Conservation (phyloP, 1,139 yeast species). For the Candida sp. region DNA sequence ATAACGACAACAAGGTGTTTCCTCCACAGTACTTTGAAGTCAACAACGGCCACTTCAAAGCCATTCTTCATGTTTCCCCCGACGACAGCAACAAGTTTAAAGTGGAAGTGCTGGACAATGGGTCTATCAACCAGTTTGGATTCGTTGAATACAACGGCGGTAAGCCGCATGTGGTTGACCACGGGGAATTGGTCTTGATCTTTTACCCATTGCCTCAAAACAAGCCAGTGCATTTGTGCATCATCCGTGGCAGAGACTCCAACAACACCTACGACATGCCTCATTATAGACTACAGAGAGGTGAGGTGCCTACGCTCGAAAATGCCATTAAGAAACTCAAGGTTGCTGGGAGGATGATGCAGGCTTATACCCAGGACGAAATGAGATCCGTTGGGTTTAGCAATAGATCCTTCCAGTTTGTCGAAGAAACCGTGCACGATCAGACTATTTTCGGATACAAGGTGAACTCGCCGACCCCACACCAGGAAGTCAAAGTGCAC, state of each 20-base stretch:
- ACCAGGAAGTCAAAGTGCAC: constrained; percentile 79
- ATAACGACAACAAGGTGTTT: constrained; percentile 51
- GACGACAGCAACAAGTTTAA: constrained; percentile 56
- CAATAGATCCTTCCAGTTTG: constrained; percentile 77
- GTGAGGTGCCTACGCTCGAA: constrained; percentile 73
- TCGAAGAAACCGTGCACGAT: constrained; percentile 55
- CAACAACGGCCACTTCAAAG: constrained; percentile 73
- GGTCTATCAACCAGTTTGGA: constrained; percentile 31
- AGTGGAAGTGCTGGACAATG: constrained; percentile 28
- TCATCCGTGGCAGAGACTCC: constrained; percentile 81
- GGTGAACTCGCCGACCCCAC: constrained; percentile 38
- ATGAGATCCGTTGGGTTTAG: constrained; percentile 85
- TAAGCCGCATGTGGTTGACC: constrained; percentile 26
- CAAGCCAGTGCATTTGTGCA: constrained; percentile 82
- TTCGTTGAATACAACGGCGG: constrained; percentile 25
- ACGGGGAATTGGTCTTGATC: constrained; percentile 34
- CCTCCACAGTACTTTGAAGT: constrained; percentile 80
- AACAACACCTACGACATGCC: constrained; percentile 78
- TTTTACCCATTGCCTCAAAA: constrained; percentile 67
- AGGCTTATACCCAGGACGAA: constrained; percentile 92
- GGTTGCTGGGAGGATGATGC: constrained; percentile 89
- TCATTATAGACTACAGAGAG: constrained; percentile 46
- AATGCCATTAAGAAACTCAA: constrained; percentile 80
- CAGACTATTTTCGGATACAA: constrained; percentile 43
- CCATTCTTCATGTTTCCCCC: constrained; percentile 69